Base-by-base conservation (phyloP, 257 asterid species). In the Ilex aquifolium region DNA sequence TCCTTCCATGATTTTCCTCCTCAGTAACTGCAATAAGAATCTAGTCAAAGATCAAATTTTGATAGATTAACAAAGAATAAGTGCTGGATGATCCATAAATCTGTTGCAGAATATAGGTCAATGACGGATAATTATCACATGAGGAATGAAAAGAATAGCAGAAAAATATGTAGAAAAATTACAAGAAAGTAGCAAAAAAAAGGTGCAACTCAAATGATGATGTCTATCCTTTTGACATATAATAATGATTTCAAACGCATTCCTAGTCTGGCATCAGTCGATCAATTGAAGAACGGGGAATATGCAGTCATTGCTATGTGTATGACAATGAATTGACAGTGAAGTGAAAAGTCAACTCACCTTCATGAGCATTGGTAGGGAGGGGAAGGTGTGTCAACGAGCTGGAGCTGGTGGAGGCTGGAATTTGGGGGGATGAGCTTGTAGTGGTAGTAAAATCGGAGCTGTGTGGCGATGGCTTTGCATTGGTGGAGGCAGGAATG, bases 1-100 rank as follows among this genome's bases (percentile, higher is more conserved):
- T 82, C 79, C 83, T 85, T 66, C 87, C 97, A 21, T 74, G 83
- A 63, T 65, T 77, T 74, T 87, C 83, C 54, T 93, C 99, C 74
- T 85, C 95, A 56, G 29, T 3, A 55, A 60, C 97, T 83, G 88
- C 63, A 65, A 62, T 53, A 74, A 67, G 27, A 70, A 49, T 49
- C 44, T 53, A 21, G 15, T 56, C 68, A 59, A n/a, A 31, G 6
- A 46, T 46, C 4, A 46, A 46, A 46, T 2, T 10, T 14, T 46
- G 4, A 4, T 2, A 11, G 14, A 46, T 6, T 6, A 46, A 46
- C 13, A 46, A 3, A 46, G 3, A 46, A 3, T 46, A 46, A 46
- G 15, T 46, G 13, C 3, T 10, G 15, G n/a, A 14, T 46, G 15
- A 46, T 46, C 13, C 52, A 10, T 10, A 14, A 46, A 46, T 36